These are phyloP conservation scores for Lactuca saligna DNA, from an alignment of 129 eudicot genomes.

Conservation along the genomic window DNA sequence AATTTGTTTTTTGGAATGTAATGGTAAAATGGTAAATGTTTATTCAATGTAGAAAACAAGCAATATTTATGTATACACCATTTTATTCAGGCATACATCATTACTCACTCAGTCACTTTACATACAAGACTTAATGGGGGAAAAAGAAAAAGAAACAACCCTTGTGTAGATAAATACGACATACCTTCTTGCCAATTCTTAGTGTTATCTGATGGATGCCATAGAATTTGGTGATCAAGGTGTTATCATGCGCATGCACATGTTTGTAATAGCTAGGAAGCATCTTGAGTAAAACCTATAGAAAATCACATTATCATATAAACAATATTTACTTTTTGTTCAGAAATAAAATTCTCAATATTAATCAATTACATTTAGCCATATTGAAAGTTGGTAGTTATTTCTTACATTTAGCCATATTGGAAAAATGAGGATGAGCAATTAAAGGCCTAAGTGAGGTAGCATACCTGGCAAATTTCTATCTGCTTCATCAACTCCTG, in stretches of 20 bases:
- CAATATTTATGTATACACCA: too few relatives aligned
- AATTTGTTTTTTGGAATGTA: too few relatives aligned
- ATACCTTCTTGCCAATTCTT: slow-evolving; percentile 69
- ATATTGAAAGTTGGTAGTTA: too few relatives aligned
- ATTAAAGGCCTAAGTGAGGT: background rate
- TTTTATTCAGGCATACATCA: too few relatives aligned
- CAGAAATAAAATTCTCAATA: too few relatives aligned
- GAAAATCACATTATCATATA: background rate
- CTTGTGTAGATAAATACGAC: too few relatives aligned
- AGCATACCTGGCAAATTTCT: slow-evolving; percentile 80
- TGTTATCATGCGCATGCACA: slow-evolving; percentile 63
- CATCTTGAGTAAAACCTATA: slow-evolving; percentile 75
- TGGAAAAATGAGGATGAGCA: slow-evolving; percentile 15
- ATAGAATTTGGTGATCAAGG: slow-evolving; percentile 80
- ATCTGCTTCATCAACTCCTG: slow-evolving; percentile 96
- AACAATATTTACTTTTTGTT: background rate
- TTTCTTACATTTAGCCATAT: background rate
- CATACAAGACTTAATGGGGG: too few relatives aligned
- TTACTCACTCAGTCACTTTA: too few relatives aligned
- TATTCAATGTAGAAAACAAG: too few relatives aligned
- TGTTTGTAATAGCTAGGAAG: slow-evolving; percentile 77
- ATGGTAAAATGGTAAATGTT: too few relatives aligned
- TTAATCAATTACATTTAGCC: too few relatives aligned
- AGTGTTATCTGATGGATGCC: slow-evolving; percentile 66
- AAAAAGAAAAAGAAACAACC: too few relatives aligned